Base-by-base conservation (phyloP, 306 rosid species). In the Cajanus cajan region DNA sequence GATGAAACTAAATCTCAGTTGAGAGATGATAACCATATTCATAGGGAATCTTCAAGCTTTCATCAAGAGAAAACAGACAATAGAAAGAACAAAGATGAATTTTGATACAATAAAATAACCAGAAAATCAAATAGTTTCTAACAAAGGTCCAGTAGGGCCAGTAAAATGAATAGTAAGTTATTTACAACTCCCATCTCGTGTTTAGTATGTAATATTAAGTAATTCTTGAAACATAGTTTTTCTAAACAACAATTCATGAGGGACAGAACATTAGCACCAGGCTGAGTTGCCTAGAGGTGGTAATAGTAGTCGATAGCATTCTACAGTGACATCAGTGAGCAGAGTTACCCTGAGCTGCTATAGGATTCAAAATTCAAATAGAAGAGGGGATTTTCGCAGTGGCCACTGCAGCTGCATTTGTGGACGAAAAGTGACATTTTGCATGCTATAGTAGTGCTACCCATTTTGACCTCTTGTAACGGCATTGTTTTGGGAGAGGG, bases 71-170 rank as follows among this genome's bases (percentile, higher is more conserved):
- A 50, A 50, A 1, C 11, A 7, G 12, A 11, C 11, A 16, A 50
- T 50, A 7, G 57, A 16, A 50, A 50, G 57, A 3, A 50, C 24
- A 50, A 16, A 72, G 59, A 45, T 43, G 28, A 18, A 43, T 34
- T 57, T 68, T 14, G 9, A 11, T 18, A 54, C 31, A 41, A 52
- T 12, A n/a, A 44, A 33, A 13, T 18, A 55, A 36, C 48, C 43
- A 22, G 7, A 77, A 68, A 68, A 67, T 68, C 62, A 57, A 79
- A 36, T 59, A 71, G 69, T 28, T 68, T 68, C 77, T 43, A 47
- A 34, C 62, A 55, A 11, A 10, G 21, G 58, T 22, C 14, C 33
- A 21, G 34, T 21, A 22, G 21, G 33, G 62, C 13, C 34, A 1
- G 33, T 16, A 45, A 64, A 47, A 80, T 1, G 10, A 15, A 63